phyloP scores from a whole-genome alignment of 2,329 filamentous ascomycete species.

The Pleurostoma richardsiae region DNA sequence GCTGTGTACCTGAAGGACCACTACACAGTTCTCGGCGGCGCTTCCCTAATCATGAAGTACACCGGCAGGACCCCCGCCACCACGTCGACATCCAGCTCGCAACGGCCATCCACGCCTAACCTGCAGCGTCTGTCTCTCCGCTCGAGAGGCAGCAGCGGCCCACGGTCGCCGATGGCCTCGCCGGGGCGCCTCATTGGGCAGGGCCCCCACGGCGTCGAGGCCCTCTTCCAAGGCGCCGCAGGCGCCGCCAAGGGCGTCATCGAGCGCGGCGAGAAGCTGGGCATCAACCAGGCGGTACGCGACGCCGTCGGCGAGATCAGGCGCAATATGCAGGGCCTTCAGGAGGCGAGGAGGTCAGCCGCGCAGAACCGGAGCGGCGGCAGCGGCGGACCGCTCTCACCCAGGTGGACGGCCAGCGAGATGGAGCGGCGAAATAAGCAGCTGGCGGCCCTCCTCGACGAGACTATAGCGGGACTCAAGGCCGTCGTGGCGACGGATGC shows the following conservation, averaged over 20 bases:
- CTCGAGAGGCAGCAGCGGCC: slow-evolving; percentile 28
- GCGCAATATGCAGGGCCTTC: slow-evolving; percentile 67
- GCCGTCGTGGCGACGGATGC: slow-evolving; percentile 46
- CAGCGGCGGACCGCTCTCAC: slow-evolving; percentile 23
- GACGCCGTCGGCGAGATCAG: slow-evolving; percentile 76
- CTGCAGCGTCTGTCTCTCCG: slow-evolving; percentile 30
- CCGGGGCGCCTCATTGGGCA: slow-evolving; percentile 47
- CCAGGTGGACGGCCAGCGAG: slow-evolving; percentile 33
- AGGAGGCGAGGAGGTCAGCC: slow-evolving; percentile 45
- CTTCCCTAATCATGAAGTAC: slow-evolving; percentile 65
- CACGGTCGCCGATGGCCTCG: slow-evolving; percentile 39
- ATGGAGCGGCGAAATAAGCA: slow-evolving; percentile 63
- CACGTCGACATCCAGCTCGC: slow-evolving; percentile 12
- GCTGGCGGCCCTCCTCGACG: slow-evolving; percentile 63
- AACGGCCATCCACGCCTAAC: slow-evolving; percentile 25
- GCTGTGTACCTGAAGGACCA: slow-evolving; percentile 70
- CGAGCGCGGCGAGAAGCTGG: slow-evolving; percentile 68
- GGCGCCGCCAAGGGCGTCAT: slow-evolving; percentile 72
- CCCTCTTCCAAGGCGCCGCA: slow-evolving; percentile 70
- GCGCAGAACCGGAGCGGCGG: slow-evolving; percentile 29
- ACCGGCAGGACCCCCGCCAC: slow-evolving; percentile 48
- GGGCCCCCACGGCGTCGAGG: slow-evolving; percentile 58
- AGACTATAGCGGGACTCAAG: slow-evolving; percentile 60
- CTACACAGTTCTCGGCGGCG: slow-evolving; percentile 56
- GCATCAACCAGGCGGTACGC: slow-evolving; percentile 76